phyloP scores from a whole-genome alignment of 768 basidiomycete species.

The Tricholoma hemisulphureum region DNA sequence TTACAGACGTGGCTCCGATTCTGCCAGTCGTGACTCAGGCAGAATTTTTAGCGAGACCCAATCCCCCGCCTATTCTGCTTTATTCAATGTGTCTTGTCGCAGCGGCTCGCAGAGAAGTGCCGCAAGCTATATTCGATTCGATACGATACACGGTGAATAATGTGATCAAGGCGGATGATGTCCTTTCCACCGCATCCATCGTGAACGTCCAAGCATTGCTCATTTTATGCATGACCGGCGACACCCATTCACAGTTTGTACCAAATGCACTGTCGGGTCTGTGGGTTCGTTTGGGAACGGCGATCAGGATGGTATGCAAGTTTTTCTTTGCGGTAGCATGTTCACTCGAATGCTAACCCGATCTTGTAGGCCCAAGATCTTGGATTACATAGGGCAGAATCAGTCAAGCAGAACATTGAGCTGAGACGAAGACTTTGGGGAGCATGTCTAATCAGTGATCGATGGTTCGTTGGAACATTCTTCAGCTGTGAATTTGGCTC shows the following conservation, averaged over 20 bases:
- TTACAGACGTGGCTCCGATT: conserved; percentile 82
- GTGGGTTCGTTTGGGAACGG: conserved; percentile 83
- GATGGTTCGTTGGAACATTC: conserved; percentile 60
- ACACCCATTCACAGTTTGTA: conserved; percentile 88
- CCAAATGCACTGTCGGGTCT: conserved; percentile 82
- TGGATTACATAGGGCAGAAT: conserved; percentile 90
- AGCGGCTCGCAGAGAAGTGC: conserved; percentile 79
- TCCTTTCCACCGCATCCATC: conserved; percentile 82
- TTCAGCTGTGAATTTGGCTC: not conserved
- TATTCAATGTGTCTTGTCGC: conserved; percentile 95
- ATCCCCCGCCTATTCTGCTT: conserved; percentile 77
- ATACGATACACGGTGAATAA: conserved; percentile 85
- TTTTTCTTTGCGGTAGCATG: not conserved
- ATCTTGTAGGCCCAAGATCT: conserved; percentile 85
- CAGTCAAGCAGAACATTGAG: conserved; percentile 80
- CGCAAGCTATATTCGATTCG: conserved; percentile 84
- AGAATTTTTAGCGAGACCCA: conserved; percentile 78
- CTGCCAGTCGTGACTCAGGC: conserved; percentile 85
- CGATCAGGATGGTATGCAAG: conserved; percentile 84
- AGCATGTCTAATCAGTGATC: conserved; percentile 89
- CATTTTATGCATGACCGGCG: conserved; percentile 83
- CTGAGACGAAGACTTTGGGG: conserved; percentile 90
- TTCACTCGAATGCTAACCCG: not conserved
- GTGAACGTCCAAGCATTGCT: conserved; percentile 86
- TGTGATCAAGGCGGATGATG: conserved; percentile 86